phyloP scores from a whole-genome alignment of 805 yeast genomes.

The Myxozyma neglecta region DNA sequence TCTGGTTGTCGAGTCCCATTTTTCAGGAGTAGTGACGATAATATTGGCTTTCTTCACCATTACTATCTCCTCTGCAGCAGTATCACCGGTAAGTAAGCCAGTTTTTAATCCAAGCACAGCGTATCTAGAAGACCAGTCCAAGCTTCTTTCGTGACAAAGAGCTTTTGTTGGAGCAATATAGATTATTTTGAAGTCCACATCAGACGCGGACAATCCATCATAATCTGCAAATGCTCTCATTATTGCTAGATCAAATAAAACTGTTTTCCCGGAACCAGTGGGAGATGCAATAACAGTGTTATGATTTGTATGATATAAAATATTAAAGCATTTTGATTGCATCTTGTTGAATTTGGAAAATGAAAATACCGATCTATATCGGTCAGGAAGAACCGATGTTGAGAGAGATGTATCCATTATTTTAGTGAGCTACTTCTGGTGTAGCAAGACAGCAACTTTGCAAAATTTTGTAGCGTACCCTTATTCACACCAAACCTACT shows the following conservation, averaged over 20 bases:
- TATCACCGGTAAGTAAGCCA: slow-evolving; percentile 58
- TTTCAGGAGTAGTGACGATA: slow-evolving; percentile 62
- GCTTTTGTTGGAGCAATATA: slow-evolving; percentile 65
- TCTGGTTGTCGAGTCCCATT: slow-evolving; percentile 59
- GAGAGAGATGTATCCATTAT: neutral
- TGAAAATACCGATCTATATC: slow-evolving; percentile 41
- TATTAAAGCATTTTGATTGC: slow-evolving; percentile 50
- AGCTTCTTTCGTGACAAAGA: slow-evolving; percentile 51
- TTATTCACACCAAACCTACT: too few relatives aligned
- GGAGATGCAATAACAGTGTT: slow-evolving; percentile 57
- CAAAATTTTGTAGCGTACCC: neutral
- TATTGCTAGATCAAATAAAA: slow-evolving; percentile 55
- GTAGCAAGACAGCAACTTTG: neutral
- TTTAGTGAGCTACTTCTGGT: neutral
- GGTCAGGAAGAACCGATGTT: slow-evolving; percentile 42
- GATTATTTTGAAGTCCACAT: slow-evolving; percentile 35
- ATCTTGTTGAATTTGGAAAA: slow-evolving; percentile 49
- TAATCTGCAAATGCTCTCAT: slow-evolving; percentile 33
- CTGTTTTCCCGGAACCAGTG: slow-evolving; percentile 63
- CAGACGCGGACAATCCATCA: neutral
- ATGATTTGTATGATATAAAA: slow-evolving; percentile 41
- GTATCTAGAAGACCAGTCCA: slow-evolving; percentile 50
- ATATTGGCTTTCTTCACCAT: slow-evolving; percentile 51
- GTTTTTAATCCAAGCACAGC: slow-evolving; percentile 45
- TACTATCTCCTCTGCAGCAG: slow-evolving; percentile 48